Base-by-base conservation (phyloP, 2,329 filamentous ascomycete species). In the Colletotrichum costaricense region DNA sequence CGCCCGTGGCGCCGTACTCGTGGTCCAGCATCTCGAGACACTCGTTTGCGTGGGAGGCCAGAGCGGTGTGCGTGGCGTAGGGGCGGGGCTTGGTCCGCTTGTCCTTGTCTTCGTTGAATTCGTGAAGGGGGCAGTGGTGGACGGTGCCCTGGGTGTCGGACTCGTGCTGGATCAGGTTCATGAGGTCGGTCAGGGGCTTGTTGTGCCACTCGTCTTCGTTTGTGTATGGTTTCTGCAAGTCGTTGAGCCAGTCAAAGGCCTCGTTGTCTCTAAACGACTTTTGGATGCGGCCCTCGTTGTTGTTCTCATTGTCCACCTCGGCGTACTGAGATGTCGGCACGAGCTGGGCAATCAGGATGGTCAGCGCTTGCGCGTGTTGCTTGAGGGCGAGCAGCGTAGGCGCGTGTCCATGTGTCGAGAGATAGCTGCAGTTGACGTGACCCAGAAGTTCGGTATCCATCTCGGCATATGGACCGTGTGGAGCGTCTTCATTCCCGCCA, bases 1-100 rank as follows among this genome's bases (percentile, higher is more conserved):
- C 90, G 19, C 90, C 90, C 46, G 88, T 87, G 30, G 85, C 82
- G 56, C 85, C 84, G 76, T 87, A 89, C 78, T 91, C 89, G 77
- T 91, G 88, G 75, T 92, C 90, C 7, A 92, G 84, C 2, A 88
- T 83, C 81, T 91, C 89, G 6, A 92, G 86, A 63, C 89, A 88
- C 72, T 87, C 84, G 77, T 91, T 91, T 72, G 89, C 89, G 78
- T 91, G 90, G 81, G 85, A 83, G 33, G 90, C 81, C 19, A 91
- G 84, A 38, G 83, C 84, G 74, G 86, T 82, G 74, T 89, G 87
- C 66, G 81, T 84, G 62, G 83, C 82, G 70, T 85, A 88, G 4
- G 85, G 86, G 52, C 76, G 79, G 11, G 69, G 76, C 52, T 67
- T 73, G 60, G 55, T 72, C 77, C 71, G 62, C 74, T 35, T 73